phyloP scores from a whole-genome alignment of 306 rosid genomes.

The Betula pendula region DNA sequence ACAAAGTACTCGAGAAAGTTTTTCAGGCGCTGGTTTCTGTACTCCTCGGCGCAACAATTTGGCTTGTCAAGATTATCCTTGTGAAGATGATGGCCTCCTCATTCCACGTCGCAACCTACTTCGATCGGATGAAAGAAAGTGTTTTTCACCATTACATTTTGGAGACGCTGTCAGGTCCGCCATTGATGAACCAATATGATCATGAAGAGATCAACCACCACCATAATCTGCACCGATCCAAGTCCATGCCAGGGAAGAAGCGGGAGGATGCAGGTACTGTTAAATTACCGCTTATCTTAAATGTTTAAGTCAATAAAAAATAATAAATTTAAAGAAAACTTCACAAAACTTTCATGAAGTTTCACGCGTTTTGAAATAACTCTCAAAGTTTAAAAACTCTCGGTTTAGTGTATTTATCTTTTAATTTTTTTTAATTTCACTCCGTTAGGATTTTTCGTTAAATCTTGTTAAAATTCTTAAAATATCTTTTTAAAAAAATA shows the following conservation, averaged over 20 bases:
- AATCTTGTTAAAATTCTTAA: too few species aligned
- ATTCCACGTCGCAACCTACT: constrained; percentile 52
- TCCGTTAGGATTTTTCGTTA: too few species aligned
- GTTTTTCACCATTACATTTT: constrained; percentile 53
- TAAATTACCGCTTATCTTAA: too few species aligned
- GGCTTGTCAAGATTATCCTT: constrained; percentile 47
- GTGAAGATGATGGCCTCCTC: constrained; percentile 51
- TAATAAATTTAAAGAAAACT: too few species aligned
- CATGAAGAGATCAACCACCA: constrained; percentile 9
- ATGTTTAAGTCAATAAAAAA: too few species aligned
- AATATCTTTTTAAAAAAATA: too few species aligned
- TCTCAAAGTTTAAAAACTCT: too few species aligned
- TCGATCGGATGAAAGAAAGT: constrained; percentile 57
- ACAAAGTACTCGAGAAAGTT: constrained; percentile 41
- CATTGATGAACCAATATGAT: constrained; percentile 26
- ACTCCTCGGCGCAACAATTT: constrained; percentile 39
- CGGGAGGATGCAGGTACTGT: neutral
- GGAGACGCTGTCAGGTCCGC: constrained; percentile 41
- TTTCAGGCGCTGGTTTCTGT: constrained; percentile 45
- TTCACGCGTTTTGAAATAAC: too few species aligned
- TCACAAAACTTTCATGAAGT: too few species aligned
- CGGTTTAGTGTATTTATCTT: too few species aligned
- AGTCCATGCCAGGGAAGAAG: constrained; percentile 29
- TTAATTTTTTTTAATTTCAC: too few species aligned
- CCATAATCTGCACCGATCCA: neutral